These are phyloP conservation scores for Fusarium sp. DNA, from an alignment of 2,329 filamentous ascomycete species.

Conservation along the genomic window DNA sequence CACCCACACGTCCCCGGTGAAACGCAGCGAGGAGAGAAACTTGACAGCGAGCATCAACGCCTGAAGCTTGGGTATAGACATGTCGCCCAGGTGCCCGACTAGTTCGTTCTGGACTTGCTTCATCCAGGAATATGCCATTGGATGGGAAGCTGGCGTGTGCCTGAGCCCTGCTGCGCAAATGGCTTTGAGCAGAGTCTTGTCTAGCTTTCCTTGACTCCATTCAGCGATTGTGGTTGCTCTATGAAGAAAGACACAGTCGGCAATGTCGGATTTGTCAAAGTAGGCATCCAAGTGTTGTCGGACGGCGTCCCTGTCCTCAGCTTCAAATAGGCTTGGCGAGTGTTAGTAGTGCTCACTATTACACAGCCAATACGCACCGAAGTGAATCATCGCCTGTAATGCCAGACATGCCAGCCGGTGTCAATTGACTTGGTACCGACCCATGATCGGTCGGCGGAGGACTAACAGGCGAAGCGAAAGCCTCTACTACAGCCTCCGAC, in stretches of 20 bases:
- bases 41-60: constrained; percentile 34
- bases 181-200: constrained; percentile 34
- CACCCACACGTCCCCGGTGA: constrained; percentile 37
- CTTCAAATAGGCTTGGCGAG: constrained; percentile 19
- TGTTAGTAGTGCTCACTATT: neutral
- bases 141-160: neutral
- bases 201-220: constrained; percentile 39
- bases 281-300: constrained; percentile 36
- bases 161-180: constrained; percentile 29
- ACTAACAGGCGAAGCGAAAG: constrained; percentile 17
- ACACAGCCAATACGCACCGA: neutral
- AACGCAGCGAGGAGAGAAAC: constrained; percentile 23
- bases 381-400: neutral
- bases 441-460: constrained; percentile 5
- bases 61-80: constrained; percentile 32
- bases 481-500: neutral
- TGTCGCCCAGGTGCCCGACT: constrained; percentile 6
- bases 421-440: constrained; percentile 2
- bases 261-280: constrained; percentile 34
- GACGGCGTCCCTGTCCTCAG: neutral
- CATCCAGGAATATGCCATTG: constrained; percentile 31
- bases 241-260: constrained; percentile 39
- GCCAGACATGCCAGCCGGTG: neutral
- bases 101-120: constrained; percentile 31
- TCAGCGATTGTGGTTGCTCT: constrained; percentile 36